Evolutionary conservation across 805 yeast species (phyloP), one percentile per base, ranked within the genome.

Genomic region (Candida endomychidarum): DNA sequence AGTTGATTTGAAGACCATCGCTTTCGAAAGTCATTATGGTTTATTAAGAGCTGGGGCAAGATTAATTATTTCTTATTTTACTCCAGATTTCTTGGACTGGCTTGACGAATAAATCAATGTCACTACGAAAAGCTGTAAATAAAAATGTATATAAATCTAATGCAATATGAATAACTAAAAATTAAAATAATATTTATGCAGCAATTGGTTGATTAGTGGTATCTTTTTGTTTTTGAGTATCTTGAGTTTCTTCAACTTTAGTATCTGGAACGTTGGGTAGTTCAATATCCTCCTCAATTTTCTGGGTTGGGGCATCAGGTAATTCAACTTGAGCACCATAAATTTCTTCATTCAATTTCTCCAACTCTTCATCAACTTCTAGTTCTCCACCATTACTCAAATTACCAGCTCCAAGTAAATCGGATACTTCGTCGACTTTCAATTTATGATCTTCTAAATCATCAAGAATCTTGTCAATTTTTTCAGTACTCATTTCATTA

Each of bases 71-170:
- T 80, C 95, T 35, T 93, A 93, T 65, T 87, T 93, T 58, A 85
- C 98, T 2, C 99, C 99, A 8, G 96, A 91, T 54, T 89, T 93
- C 54, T 74, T 93, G 57, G 96, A 87, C 28, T 93, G 99, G 99
- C 72, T 91, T 20, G 51, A 52, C 32, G 42, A 33, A 29, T 50
- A 41, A 27, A 3, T 15, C 4, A n/a, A n/a, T n/a, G n/a, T n/a
- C n/a, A n/a, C n/a, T n/a, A n/a, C n/a, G n/a, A n/a, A n/a, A n/a
- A n/a, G n/a, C n/a, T n/a, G n/a, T n/a, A n/a, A n/a, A 3, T 20
- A n/a, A 14, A 21, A 12, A 22, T 23, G 37, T 34, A 34, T 34
- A 34, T 34, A 34, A 15, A n/a, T 22, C 4, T 36, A 26, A 18
- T 19, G 27, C 26, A 28, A 28, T 28, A 19, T 31, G 22, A 20